These are phyloP conservation scores for Rhododendron ferrugineum DNA, from an alignment of 148 eudicot species.

Conservation along the genomic window DNA sequence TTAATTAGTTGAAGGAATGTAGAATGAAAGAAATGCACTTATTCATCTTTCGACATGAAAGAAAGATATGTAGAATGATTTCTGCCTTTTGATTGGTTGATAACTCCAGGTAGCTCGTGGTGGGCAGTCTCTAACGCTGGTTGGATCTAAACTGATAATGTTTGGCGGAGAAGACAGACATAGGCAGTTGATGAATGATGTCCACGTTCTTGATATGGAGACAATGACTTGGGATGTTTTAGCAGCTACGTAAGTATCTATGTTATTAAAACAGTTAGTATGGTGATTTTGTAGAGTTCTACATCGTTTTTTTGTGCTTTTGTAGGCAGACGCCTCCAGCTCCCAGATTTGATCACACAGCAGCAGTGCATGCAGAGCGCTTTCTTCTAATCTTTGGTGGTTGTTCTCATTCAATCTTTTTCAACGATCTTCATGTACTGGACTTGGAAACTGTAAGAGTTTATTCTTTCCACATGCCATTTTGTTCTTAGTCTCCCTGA, in stretches of 20 bases:
- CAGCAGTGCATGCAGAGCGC: constrained; percentile 71
- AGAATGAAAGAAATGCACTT: background rate
- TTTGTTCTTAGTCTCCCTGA: constrained; percentile 6
- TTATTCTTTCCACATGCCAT: background rate
- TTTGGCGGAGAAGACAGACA: constrained; percentile 88
- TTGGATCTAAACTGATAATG: constrained; percentile 84
- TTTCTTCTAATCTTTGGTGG: constrained; percentile 91
- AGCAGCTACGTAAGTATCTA: constrained; percentile 61
- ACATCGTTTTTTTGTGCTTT: constrained; percentile 35
- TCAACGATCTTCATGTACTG: constrained; percentile 72
- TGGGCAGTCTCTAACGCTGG: constrained; percentile 71
- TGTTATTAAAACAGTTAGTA: background rate
- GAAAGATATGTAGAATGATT: background rate
- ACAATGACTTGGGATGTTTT: constrained; percentile 72
- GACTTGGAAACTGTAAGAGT: constrained; percentile 84
- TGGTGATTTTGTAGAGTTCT: constrained; percentile 12
- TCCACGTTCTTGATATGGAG: constrained; percentile 66
- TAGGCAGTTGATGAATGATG: constrained; percentile 66
- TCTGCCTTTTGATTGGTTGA: background rate
- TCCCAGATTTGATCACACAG: constrained; percentile 95
- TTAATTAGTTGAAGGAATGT: background rate
- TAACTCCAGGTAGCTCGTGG: constrained; percentile 68
- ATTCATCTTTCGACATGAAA: background rate
- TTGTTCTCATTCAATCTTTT: constrained; percentile 90
- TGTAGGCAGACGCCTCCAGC: constrained; percentile 88